These are phyloP conservation scores for Candida labiduridarum DNA, from an alignment of 1,139 yeast genomes.

Conservation along the genomic window DNA sequence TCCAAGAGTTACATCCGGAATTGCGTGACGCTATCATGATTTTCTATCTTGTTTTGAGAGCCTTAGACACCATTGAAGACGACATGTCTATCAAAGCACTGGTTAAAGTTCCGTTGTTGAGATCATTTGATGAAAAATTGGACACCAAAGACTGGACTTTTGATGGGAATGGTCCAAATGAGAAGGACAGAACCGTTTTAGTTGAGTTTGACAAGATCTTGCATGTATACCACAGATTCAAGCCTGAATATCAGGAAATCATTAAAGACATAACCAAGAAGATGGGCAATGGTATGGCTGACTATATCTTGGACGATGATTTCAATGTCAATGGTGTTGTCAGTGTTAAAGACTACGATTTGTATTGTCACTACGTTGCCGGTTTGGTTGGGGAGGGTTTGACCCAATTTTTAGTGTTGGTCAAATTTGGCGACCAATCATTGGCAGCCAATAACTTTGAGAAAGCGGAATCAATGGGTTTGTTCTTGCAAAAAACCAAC, in stretches of 20 bases:
- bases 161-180: conserved; percentile 70
- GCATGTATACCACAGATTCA: conserved; percentile 69
- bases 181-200: conserved; percentile 79
- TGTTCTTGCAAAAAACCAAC: conserved; percentile 91
- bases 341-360: conserved; percentile 79
- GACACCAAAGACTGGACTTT: conserved; percentile 77
- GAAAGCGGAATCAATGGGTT: conserved; percentile 87
- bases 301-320: conserved; percentile 76
- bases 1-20: conserved; percentile 88
- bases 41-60: conserved; percentile 84
- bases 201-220: conserved; percentile 73
- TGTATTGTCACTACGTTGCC: conserved; percentile 96
- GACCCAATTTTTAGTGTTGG: conserved; percentile 75
- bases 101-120: conserved; percentile 72
- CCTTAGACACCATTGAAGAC: conserved; percentile 95
- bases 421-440: conserved; percentile 59
- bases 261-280: conserved; percentile 72
- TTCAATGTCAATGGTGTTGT: conserved; percentile 79
- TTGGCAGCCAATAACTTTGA: conserved; percentile 53
- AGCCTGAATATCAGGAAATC: conserved; percentile 76
- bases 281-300: conserved; percentile 99
- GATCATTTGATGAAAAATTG: conserved; percentile 67
- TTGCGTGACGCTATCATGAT: conserved; percentile 78
- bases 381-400: conserved; percentile 97
- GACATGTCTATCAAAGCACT: conserved; percentile 84